phyloP scores from a whole-genome alignment of 2,329 filamentous ascomycete genomes.

The Monosporascus sp. region DNA sequence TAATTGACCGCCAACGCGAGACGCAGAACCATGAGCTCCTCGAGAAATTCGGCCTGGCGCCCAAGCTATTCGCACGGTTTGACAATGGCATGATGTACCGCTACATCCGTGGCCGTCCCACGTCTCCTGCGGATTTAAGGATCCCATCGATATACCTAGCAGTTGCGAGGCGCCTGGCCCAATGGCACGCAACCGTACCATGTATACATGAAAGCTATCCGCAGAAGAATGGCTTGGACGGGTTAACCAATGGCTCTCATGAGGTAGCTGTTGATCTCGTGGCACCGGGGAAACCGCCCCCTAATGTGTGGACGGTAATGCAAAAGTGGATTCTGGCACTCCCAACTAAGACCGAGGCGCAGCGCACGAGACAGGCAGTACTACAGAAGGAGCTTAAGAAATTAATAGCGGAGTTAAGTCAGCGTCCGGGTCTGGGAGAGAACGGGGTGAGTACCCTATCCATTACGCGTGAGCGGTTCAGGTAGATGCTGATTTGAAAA shows the following conservation, averaged over 20 bases:
- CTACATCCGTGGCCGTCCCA: slow-evolving; percentile 77
- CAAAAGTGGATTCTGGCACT: slow-evolving; percentile 92
- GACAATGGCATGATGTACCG: slow-evolving; percentile 94
- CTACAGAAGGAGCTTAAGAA: slow-evolving; percentile 72
- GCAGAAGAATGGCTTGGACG: slow-evolving; percentile 34
- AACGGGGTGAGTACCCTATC: slow-evolving; percentile 56
- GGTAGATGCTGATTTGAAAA: background rate
- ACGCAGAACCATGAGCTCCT: slow-evolving; percentile 78
- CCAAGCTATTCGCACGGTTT: slow-evolving; percentile 83
- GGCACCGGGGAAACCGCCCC: slow-evolving; percentile 64
- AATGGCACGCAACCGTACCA: slow-evolving; percentile 82
- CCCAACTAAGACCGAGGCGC: slow-evolving; percentile 64
- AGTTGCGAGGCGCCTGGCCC: slow-evolving; percentile 75
- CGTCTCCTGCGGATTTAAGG: slow-evolving; percentile 74
- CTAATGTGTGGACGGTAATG: slow-evolving; percentile 91
- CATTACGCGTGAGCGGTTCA: background rate
- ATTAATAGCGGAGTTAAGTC: slow-evolving; percentile 66
- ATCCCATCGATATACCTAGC: slow-evolving; percentile 72
- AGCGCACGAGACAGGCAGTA: slow-evolving; percentile 60
- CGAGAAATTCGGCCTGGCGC: slow-evolving; percentile 76
- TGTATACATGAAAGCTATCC: slow-evolving; percentile 39
- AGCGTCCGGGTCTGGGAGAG: slow-evolving; percentile 69
- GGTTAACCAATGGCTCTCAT: slow-evolving; percentile 24
- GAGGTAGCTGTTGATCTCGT: slow-evolving; percentile 43
- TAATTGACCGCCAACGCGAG: slow-evolving; percentile 92